Evolutionary conservation across 139 green algal genomes (phyloP).

Genomic region (Monoraphidium neglectum): DNA sequence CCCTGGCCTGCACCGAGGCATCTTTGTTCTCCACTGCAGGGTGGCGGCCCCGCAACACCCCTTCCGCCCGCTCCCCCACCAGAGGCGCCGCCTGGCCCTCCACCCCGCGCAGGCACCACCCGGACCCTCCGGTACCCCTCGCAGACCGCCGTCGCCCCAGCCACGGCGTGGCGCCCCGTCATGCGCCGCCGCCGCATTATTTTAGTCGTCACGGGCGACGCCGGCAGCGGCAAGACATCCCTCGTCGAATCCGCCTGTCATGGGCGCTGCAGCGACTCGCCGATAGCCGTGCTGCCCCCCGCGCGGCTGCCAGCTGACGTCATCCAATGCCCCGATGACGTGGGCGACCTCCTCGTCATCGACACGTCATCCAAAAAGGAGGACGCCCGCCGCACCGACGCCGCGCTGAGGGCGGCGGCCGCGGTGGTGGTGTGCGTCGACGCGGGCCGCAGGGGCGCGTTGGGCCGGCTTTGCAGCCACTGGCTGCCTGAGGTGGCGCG

Average conservation of each 20-base stretch:
- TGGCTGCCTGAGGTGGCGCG: slow-evolving; percentile 77
- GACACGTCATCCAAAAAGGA: slow-evolving; percentile 65
- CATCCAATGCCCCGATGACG: not conserved
- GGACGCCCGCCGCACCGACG: slow-evolving; percentile 15
- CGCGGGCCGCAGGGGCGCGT: slow-evolving; percentile 7
- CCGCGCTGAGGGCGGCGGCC: slow-evolving; percentile 47
- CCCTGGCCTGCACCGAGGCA: too few species aligned
- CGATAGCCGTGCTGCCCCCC: slow-evolving; percentile 69
- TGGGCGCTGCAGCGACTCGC: slow-evolving; percentile 74
- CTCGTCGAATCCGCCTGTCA: slow-evolving; percentile 73
- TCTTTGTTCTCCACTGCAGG: too few species aligned
- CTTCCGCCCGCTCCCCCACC: too few species aligned
- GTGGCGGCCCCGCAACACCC: too few species aligned
- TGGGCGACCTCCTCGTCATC: slow-evolving; percentile 50
- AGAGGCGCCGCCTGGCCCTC: too few species aligned
- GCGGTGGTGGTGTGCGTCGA: slow-evolving; percentile 73
- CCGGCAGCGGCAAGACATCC: slow-evolving; percentile 78
- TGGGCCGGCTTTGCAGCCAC: slow-evolving; percentile 32
- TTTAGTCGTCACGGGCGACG: slow-evolving; percentile 66
- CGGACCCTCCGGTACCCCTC: too few species aligned
- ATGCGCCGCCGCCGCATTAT: too few species aligned
- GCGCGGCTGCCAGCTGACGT: slow-evolving; percentile 70
- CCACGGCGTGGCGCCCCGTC: too few species aligned
- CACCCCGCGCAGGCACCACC: too few species aligned
- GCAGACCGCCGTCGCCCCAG: too few species aligned